Base-by-base conservation (phyloP, 192 early-diverging fungal species). In the Borealophlyctis nickersoniae region DNA sequence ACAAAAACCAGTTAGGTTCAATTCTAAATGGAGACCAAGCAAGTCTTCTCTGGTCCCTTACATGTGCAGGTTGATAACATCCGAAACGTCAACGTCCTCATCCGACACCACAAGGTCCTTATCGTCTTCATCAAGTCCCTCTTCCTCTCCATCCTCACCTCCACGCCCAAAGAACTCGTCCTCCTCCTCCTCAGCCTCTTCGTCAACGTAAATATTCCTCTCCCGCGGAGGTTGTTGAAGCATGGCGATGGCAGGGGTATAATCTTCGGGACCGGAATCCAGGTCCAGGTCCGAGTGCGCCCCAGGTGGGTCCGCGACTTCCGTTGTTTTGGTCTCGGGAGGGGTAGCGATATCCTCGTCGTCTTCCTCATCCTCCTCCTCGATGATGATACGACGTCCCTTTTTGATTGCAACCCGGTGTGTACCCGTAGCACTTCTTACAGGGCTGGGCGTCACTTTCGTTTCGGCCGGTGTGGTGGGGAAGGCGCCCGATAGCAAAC, bases 101-200 rank as follows among this genome's bases (percentile, higher is more conserved):
- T 69, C 74, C 31, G 56, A 65, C 2, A 65, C 49, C 2, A 67
- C 66, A 3, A 69, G 51, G 27, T 56, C 70, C 28, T 49, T 45
- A 24, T 62, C 53, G 26, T 70, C 67, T 13, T 34, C 24, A 29
- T 68, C 66, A 4, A 61, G 19, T 3, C 49, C 59, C 23, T 19
- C n/a, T 34, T 59, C 52, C 26, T 72, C 70, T 0, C 62, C 74
- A 39, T 76, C 74, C 2, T 35, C 65, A 9, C 74, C 74, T 16
- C 65, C 75, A 27, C 70, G 65, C 9, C 75, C 75, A 59, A 77
- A 70, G 52, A 77, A 70, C 19, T 56, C 69, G 45, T 77, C 75
- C n/a, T 53, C 71, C 28, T 64, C 60, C 53, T 62, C 65, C n/a
- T 36, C 28, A 13, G 53, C 56, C 34, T 70, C 68, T 13, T 35